Evolutionary conservation across 805 yeast genomes (phyloP).

Genomic region (Tetrapisispora iriomotensis): DNA sequence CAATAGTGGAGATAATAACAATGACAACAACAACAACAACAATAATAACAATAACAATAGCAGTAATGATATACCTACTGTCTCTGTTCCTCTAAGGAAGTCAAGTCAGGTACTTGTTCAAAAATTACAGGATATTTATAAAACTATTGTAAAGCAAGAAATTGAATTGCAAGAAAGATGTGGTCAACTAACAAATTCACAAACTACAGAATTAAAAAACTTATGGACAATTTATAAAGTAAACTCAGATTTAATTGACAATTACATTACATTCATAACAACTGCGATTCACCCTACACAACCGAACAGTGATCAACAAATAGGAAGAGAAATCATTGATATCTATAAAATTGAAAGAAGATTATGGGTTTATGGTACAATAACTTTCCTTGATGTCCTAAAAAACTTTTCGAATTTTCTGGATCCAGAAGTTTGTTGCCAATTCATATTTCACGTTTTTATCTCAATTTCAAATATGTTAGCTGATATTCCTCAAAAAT

Average conservation of each 20-base stretch:
- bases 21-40: constrained; percentile 9
- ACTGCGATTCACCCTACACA: constrained; percentile 66
- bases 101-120: constrained; percentile 46
- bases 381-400: constrained; percentile 66
- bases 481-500: constrained; percentile 29
- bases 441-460: constrained; percentile 65
- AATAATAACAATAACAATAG: constrained; percentile 16
- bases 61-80: constrained; percentile 15
- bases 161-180: constrained; percentile 63
- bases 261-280: constrained; percentile 61
- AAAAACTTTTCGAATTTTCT: constrained; percentile 65
- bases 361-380: constrained; percentile 81
- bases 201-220: constrained; percentile 48
- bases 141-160: constrained; percentile 56
- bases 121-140: constrained; percentile 66
- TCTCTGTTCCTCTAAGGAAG: constrained; percentile 14
- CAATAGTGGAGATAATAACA: constrained; percentile 7
- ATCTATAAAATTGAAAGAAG: constrained; percentile 70
- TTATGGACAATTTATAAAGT: constrained; percentile 65
- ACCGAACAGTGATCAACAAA: constrained; percentile 33
- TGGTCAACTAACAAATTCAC: constrained; percentile 47
- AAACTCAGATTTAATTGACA: constrained; percentile 54
- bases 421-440: constrained; percentile 70
- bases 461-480: constrained; percentile 37
- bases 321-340: constrained; percentile 65